phyloP scores from a whole-genome alignment of 441 rosid genomes.

The Euphorbia celastroides region DNA sequence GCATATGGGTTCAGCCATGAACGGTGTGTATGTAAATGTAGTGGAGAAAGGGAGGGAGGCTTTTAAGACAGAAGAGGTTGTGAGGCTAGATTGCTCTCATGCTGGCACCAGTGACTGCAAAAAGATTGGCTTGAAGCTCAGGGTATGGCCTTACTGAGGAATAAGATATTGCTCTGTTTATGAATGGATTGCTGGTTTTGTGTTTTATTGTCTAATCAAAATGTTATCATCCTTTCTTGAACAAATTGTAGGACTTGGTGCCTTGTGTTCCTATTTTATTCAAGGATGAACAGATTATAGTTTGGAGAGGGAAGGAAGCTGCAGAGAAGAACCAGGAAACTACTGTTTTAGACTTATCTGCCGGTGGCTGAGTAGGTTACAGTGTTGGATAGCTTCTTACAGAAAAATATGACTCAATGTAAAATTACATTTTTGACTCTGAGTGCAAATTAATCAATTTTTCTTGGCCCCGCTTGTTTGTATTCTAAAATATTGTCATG shows the following conservation, averaged over 20 bases:
- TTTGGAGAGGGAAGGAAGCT: conserved; percentile 60
- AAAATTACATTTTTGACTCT: too few relatives aligned
- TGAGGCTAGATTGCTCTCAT: conserved; percentile 71
- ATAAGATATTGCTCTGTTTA: conserved; percentile 2
- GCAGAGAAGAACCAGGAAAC: conserved; percentile 12
- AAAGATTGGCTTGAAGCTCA: conserved; percentile 68
- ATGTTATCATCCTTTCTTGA: background rate
- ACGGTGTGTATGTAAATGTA: conserved; percentile 74
- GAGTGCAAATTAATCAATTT: too few relatives aligned
- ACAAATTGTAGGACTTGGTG: conserved; percentile 62
- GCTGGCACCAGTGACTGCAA: conserved; percentile 84
- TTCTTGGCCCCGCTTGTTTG: too few relatives aligned
- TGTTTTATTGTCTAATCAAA: background rate
- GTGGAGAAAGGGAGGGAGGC: conserved; percentile 70
- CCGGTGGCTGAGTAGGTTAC: too few relatives aligned
- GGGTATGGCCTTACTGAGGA: too few relatives aligned
- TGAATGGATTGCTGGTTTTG: conserved; percentile 9
- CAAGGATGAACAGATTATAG: conserved; percentile 75
- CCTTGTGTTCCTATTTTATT: conserved; percentile 76
- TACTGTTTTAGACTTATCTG: background rate
- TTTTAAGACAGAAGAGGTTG: conserved; percentile 57
- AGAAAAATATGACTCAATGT: too few relatives aligned
- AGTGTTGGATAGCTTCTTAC: too few relatives aligned
- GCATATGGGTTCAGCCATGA: conserved; percentile 53
- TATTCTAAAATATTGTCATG: too few relatives aligned